Base-by-base conservation (phyloP, 1,284 basidiomycete genomes). In the Apiotrichum domesticum region DNA sequence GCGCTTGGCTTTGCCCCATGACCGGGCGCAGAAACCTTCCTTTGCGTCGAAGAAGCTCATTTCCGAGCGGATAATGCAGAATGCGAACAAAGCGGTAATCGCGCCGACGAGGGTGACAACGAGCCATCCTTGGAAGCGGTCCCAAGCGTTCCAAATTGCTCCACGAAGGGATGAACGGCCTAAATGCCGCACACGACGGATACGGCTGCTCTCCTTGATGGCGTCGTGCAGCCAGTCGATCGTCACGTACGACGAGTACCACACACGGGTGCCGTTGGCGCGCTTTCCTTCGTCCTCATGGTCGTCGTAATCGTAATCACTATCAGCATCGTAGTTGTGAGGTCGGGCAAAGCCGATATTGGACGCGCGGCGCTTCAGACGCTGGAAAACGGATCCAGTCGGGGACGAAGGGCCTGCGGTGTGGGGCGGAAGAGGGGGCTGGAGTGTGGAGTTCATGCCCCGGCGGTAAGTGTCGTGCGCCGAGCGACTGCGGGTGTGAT, bases 31-130 rank as follows among this genome's bases (percentile, higher is more conserved):
- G 72, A 88, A 91, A 0, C 95, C 95, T 55, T 92, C 89, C 75
- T 98, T 98, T 63, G 88, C 73, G 72, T 96, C 91, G 68, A 97
- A 98, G n/a, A 98, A 79, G 80, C 86, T 87, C 71, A 90, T 88
- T 70, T 98, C 95, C 56, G 83, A 81, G 35, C 89, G 85, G 42
- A 95, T 85, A 65, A 98, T 88, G 52, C 88, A 76, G 71, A 91
- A 97, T 0, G 95, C 95, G 40, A 90, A 79, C 50, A 92, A 58
- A 3, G 93, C 91, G 6, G 88, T 89, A 35, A 90, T 70, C 69
- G 93, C 41, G 63, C 75, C 77, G 35, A 80, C 72, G 51, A 95
- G 81, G 2, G 90, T 90, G 50, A 95, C 91, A 44, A 95, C 85
- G 53, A 96, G 73, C 94, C 95, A 98, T 8, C 90, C 90, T 58